These are phyloP conservation scores for Blastobotrys terrestris DNA, from an alignment of 805 yeast species.

Conservation along the genomic window DNA sequence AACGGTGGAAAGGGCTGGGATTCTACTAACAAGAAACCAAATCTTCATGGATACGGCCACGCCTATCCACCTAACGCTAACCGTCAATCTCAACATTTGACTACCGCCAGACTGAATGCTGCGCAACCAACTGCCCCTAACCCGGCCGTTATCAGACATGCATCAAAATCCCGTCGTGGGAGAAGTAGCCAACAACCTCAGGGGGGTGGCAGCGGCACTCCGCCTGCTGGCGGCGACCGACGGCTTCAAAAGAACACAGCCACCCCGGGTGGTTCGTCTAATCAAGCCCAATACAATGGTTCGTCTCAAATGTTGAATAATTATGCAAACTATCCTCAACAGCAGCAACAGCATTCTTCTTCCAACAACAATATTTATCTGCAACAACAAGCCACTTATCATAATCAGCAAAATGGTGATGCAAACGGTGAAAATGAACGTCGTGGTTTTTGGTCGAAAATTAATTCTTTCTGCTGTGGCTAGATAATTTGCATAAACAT, in stretches of 20 bases:
- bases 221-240: too few relatives aligned
- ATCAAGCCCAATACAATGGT: too few relatives aligned
- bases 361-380: constrained; percentile 3
- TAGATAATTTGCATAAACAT: constrained; percentile 9
- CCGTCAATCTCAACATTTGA: constrained; percentile 25
- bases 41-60: constrained; percentile 92
- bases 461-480: constrained; percentile 31
- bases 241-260: too few relatives aligned
- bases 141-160: constrained; percentile 31
- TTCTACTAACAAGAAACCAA: constrained; percentile 83
- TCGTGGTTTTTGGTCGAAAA: constrained; percentile 27
- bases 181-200: constrained; percentile 20
- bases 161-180: constrained; percentile 28
- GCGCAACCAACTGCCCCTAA: constrained; percentile 30
- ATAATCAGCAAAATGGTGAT: constrained; percentile 2
- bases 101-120: constrained; percentile 36
- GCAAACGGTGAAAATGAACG: constrained; percentile 16
- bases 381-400: constrained; percentile 2
- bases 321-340: constrained; percentile 17
- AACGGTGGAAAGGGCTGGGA: constrained; percentile 98
- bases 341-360: constrained; percentile 16
- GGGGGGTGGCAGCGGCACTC: too few relatives aligned
- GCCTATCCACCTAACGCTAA: constrained; percentile 72
- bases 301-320: too few relatives aligned
- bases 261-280: too few relatives aligned